These are phyloP conservation scores for Penicillium nordicum DNA, from an alignment of 2,329 filamentous ascomycete species.

Conservation along the genomic window DNA sequence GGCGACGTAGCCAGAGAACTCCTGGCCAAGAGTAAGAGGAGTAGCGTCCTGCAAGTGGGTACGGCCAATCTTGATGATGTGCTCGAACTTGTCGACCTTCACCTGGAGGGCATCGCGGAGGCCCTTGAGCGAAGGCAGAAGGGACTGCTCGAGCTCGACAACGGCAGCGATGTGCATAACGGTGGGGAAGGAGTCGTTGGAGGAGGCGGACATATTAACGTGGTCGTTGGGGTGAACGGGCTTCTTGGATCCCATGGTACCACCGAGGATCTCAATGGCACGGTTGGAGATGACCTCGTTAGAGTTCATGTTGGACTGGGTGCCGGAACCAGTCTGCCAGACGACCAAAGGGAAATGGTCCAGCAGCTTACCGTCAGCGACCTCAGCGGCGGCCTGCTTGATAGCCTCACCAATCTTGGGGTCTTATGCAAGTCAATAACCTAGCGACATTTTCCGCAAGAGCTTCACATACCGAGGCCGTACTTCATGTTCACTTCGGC, in stretches of 20 bases:
- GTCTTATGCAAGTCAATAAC: conserved; percentile 52
- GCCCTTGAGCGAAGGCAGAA: conserved; percentile 77
- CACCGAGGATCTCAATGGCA: conserved; percentile 94
- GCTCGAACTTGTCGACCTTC: conserved; percentile 85
- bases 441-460: not conserved
- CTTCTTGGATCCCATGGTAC: conserved; percentile 93
- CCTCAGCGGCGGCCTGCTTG: conserved; percentile 88
- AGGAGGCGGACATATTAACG: conserved; percentile 98
- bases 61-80: conserved; percentile 98
- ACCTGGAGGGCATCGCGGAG: conserved; percentile 79
- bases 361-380: conserved; percentile 86
- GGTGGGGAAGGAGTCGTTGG: conserved; percentile 98
- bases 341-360: conserved; percentile 98
- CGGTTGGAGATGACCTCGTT: conserved; percentile 99
- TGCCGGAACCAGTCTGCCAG: conserved; percentile 98
- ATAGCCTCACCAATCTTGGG: conserved; percentile 88
- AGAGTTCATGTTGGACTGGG: conserved; percentile 99
- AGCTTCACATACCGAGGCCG: conserved; percentile 62
- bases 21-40: conserved; percentile 89
- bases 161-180: conserved; percentile 99
- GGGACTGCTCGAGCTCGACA: conserved; percentile 80
- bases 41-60: conserved; percentile 98
- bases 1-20: conserved; percentile 95
- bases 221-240: conserved; percentile 99
- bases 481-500: conserved; percentile 93